Evolutionary conservation across 148 eudicot species (phyloP), one percentile per base, ranked within the genome.

Genomic region (Spergularia marina): DNA sequence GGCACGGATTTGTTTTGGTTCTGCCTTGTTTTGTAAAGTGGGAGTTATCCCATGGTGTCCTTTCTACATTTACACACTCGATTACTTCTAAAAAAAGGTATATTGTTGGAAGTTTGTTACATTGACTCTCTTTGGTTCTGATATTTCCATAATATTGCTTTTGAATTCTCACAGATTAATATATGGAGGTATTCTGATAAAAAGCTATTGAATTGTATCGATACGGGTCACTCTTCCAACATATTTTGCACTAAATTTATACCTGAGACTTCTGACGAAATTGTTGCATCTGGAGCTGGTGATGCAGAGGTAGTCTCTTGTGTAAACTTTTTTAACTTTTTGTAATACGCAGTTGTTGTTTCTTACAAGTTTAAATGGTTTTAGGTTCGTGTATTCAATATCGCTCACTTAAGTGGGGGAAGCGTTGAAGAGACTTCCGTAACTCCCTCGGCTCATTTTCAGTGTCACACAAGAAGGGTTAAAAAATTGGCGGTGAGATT

Each of bases 171-270:
- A 55, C 91, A 93, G 96, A 79, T 91, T 55, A 93, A 89, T 74
- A 84, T 95, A 75, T 95, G 97, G 95, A 85, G 86, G 72, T 95
- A 92, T 75, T 82, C 91, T 79, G 86, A 77, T 71, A 85, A 83
- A 57, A 88, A 88, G 82, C 94, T 95, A 65, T 78, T 89, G 83
- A 90, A 90, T 69, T 79, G 88, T 69, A 80, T 95, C 66, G 97
- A 95, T 65, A 90, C 91, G 64, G 98, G 97, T n/a, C 98, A 95
- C 79, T 83, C 94, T 76, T 82, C 94, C 39, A 95, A 95, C 72
- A 95, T 95, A 79, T 95, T 95, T 82, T 95, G 98, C 70, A 90
- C 97, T 36, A 95, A 95, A 76, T 95, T 95, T 83, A 76, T 95
- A 65, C 98, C 98, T 59, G 96, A 90, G 86, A 95, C 98, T 76